Conservation (phyloP, 1,284 basidiomycete species). For the Cerrena zonata region DNA sequence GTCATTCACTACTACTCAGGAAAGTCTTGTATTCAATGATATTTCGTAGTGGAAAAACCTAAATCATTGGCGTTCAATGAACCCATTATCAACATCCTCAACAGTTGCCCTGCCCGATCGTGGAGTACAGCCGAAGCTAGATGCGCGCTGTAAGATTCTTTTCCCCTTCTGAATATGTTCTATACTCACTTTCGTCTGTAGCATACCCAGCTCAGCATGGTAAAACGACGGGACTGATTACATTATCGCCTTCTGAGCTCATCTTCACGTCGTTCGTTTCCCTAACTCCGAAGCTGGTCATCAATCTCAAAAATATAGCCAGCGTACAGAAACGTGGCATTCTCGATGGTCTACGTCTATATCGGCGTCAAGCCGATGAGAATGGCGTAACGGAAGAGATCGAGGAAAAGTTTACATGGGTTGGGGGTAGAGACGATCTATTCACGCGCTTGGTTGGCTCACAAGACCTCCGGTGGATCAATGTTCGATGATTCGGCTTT, state of each 20-base stretch:
- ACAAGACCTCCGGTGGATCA: slow-evolving; percentile 36
- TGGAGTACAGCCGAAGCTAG: slow-evolving; percentile 19
- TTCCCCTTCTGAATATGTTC: slow-evolving; percentile 1
- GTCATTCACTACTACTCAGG: slow-evolving; percentile 12
- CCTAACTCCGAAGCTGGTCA: slow-evolving; percentile 37
- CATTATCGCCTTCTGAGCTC: slow-evolving; percentile 42
- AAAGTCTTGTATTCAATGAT: too few species aligned
- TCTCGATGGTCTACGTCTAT: slow-evolving; percentile 47
- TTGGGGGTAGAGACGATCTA: slow-evolving; percentile 57
- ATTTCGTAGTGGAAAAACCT: slow-evolving; percentile 22
- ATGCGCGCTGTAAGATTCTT: slow-evolving; percentile 36
- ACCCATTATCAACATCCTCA: slow-evolving; percentile 17
- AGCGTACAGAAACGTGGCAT: slow-evolving; percentile 54
- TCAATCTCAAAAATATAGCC: slow-evolving; percentile 42
- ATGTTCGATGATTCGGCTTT: not conserved
- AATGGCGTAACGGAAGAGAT: slow-evolving; percentile 29
- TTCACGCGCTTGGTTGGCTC: slow-evolving; percentile 61
- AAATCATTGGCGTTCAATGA: slow-evolving; percentile 19
- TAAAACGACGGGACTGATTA: slow-evolving; percentile 53
- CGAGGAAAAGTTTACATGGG: slow-evolving; percentile 54
- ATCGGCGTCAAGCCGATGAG: slow-evolving; percentile 32
- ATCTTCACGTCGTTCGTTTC: slow-evolving; percentile 53
- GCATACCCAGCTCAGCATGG: slow-evolving; percentile 58
- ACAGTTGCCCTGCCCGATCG: slow-evolving; percentile 13
- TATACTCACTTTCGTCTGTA: slow-evolving; percentile 21